A percentile compares a stretch with the other conserved stretches of the same genome.
phyloP scores from a whole-genome alignment of 768 basidiomycete genomes.

The Lactarius deliciosus region DNA sequence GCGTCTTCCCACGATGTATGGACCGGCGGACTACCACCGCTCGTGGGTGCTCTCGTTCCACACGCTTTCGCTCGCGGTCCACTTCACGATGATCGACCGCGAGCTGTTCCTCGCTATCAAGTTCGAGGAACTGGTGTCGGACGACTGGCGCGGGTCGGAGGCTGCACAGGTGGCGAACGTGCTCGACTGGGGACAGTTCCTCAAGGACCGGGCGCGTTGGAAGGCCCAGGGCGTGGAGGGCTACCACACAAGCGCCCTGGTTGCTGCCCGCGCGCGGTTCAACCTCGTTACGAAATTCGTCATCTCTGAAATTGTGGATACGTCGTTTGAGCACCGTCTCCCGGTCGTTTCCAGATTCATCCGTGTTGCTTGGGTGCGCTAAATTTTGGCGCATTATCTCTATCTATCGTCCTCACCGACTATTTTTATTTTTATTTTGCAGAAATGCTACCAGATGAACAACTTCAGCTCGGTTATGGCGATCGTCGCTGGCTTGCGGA shows the following conservation, averaged over 20 bases:
- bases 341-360: conserved; percentile 76
- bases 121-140: conserved; percentile 83
- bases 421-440: background rate
- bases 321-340: conserved; percentile 62
- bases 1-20: conserved; percentile 30
- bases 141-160: conserved; percentile 63
- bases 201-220: conserved; percentile 70
- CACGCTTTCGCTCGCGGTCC: conserved; percentile 64
- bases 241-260: conserved; percentile 69
- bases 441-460: conserved; percentile 80
- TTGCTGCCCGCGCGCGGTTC: conserved; percentile 76
- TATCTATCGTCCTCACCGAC: too few species aligned
- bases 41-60: conserved; percentile 70
- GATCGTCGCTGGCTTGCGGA: conserved; percentile 73
- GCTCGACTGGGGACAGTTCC: conserved; percentile 80
- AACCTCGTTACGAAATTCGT: conserved; percentile 83
- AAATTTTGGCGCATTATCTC: too few species aligned
- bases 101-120: conserved; percentile 82
- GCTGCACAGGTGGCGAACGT: conserved; percentile 54
- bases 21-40: conserved; percentile 45
- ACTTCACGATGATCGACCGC: conserved; percentile 86
- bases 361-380: conserved; percentile 78
- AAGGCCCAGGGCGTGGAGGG: conserved; percentile 59
- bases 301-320: conserved; percentile 76
- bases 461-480: conserved; percentile 81